A percentile compares a stretch with the other conserved stretches of the same genome.
Conservation (phyloP, 2,329 filamentous ascomycete genomes). For the Penicillium concentricum region DNA sequence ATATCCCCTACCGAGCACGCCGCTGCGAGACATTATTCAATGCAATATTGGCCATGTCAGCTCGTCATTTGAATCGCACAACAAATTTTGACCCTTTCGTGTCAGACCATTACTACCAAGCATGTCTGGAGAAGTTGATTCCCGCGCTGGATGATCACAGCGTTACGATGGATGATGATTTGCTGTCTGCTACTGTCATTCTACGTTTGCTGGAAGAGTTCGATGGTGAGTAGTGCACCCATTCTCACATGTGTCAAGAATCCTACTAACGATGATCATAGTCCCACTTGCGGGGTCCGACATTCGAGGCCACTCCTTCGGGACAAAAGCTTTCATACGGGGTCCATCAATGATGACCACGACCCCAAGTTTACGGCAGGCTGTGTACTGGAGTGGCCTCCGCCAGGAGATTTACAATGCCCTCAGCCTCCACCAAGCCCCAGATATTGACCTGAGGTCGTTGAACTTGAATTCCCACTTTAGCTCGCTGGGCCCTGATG, state of each 20-base stretch:
- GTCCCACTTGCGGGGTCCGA: conserved; percentile 23
- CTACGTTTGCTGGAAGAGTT: conserved; percentile 44
- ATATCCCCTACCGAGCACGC: conserved; percentile 24
- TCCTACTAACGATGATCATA: conserved; percentile 11
- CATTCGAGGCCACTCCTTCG: conserved; percentile 24
- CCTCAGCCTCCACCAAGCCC: conserved; percentile 27
- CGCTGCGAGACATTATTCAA: conserved; percentile 38
- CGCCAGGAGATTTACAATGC: conserved; percentile 38
- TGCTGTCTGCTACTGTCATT: conserved; percentile 44
- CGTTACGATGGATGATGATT: conserved; percentile 41
- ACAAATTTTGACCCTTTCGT: conserved; percentile 41
- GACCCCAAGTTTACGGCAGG: conserved; percentile 29
- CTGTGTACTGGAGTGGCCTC: conserved; percentile 27
- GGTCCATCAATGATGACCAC: conserved; percentile 22
- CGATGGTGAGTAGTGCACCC: conserved; percentile 30
- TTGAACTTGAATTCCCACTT: conserved; percentile 33
- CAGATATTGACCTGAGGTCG: conserved; percentile 25
- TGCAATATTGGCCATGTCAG: conserved; percentile 44
- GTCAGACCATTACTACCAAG: conserved; percentile 44
- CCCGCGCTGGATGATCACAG: conserved; percentile 40
- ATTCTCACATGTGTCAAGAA: not conserved
- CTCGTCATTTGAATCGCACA: conserved; percentile 43
- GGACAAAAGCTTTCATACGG: conserved; percentile 24
- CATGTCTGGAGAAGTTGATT: conserved; percentile 42
- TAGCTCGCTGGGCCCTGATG: conserved; percentile 35